phyloP scores from a whole-genome alignment of 2,329 filamentous ascomycete genomes.

The Colletotrichum trifolii region DNA sequence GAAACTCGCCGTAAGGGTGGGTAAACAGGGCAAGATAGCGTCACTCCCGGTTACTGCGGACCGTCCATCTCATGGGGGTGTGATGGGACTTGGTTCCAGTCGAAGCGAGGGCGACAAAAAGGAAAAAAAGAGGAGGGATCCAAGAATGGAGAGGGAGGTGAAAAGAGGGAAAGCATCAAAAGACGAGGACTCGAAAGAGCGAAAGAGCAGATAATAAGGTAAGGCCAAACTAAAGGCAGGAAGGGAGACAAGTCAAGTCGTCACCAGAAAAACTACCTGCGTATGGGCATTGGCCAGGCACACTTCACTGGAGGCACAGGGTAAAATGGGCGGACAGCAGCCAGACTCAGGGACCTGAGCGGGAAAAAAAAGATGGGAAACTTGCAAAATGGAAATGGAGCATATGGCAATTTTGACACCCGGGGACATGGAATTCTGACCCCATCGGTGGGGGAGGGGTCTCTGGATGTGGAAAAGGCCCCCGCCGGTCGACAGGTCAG shows the following conservation, averaged over 20 bases:
- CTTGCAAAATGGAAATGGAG: constrained; percentile 34
- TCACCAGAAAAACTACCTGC: constrained; percentile 16
- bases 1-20: too few species aligned
- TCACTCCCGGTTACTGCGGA: too few species aligned
- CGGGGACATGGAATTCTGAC: constrained; percentile 25
- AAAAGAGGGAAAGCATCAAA: background rate
- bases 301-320: background rate
- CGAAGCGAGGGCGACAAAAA: background rate
- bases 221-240: too few species aligned
- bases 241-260: constrained; percentile 11
- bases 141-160: constrained; percentile 1
- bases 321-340: constrained; percentile 4
- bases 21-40: too few species aligned
- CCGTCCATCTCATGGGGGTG: too few species aligned
- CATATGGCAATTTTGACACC: constrained; percentile 33
- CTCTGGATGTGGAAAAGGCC: too few species aligned
- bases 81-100: too few species aligned
- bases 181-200: too few species aligned
- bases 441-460: too few species aligned
- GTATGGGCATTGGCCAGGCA: background rate
- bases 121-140: constrained; percentile 7
- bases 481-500: background rate
- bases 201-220: too few species aligned
- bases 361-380: constrained; percentile 28
- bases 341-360: too few species aligned